Base-by-base conservation (phyloP, 176 grass and related monocot species). In the Rhipidocladum racemiflorum region DNA sequence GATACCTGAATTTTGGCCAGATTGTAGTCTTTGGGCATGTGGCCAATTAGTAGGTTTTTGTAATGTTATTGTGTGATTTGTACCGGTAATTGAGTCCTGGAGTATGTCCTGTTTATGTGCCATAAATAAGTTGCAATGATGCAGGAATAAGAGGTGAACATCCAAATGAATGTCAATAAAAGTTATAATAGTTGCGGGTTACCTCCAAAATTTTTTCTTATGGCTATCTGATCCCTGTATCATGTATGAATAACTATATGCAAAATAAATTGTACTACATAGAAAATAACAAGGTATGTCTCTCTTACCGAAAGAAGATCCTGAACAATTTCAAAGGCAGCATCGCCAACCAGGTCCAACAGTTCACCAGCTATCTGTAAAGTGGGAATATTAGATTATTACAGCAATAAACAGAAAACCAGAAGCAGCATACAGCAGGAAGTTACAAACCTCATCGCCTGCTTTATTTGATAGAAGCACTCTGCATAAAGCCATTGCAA, bases 281-380 rank as follows among this genome's bases (percentile, higher is more conserved):
- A 4, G 5, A 29, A 75, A 44, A 48, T 40, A 87, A 79, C 34
- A 86, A 66, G 77, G 42, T 46, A 1, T 48, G 27, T 81, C 35
- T 65, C 23, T 62, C 90, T 86, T 91, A 98, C 95, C 76, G 16
- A 86, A 72, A 98, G 88, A 87, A 98, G 84, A 85, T 93, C 82
- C 51, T 98, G 92, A 49, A 98, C 85, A 68, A 83, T 93, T 79
- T 98, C 95, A 88, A 98, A 98, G 73, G 92, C 88, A 85, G 71
- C 84, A 71, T 95, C 85, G 18, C 95, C 92, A 90, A 93, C 88
- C 67, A 98, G 85, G 76, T 98, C 95, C 86, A 98, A 89, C 50
- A 98, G 80, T 80, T 95, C 95, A 85, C 72, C 90, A 73, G 95
- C 95, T 86, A 98, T 93, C 92, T 93, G 74, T 56, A 85, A 44